Conservation (phyloP, 2,329 filamentous ascomycete genomes). For the Apiospora aurea region DNA sequence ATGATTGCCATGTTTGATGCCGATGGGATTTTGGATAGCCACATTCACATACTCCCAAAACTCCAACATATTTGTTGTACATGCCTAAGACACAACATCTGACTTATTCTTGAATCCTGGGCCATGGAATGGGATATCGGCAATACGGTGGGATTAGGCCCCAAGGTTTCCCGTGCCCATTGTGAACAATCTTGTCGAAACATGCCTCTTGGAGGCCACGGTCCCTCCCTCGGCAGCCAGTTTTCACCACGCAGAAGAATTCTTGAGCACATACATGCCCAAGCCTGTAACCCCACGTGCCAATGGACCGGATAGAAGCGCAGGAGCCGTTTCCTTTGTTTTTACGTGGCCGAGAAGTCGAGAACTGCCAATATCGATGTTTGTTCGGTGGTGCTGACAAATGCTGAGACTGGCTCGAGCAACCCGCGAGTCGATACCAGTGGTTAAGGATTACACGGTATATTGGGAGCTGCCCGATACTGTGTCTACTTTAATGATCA, state of each 20-base stretch:
- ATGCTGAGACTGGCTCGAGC: background rate
- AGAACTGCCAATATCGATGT: background rate
- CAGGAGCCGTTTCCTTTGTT: background rate
- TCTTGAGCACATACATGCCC: background rate
- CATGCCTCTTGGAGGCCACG: background rate
- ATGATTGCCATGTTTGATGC: background rate
- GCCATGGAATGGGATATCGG: background rate
- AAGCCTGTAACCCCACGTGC: background rate
- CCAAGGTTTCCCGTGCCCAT: background rate
- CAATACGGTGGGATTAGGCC: background rate
- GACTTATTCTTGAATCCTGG: background rate
- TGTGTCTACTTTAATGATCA: background rate
- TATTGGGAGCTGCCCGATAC: background rate
- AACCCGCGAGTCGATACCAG: background rate
- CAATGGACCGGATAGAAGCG: background rate
- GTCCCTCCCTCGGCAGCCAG: background rate
- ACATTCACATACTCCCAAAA: background rate
- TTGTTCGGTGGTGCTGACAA: background rate
- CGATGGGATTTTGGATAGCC: background rate
- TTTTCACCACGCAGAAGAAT: background rate
- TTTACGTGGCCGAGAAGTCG: background rate
- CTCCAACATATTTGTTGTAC: background rate
- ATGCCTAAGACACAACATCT: background rate
- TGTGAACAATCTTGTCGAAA: background rate
- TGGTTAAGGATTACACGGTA: slow-evolving; percentile 1